Conservation (phyloP, 768 basidiomycete species). For the Termitomyces bulborhizus region DNA sequence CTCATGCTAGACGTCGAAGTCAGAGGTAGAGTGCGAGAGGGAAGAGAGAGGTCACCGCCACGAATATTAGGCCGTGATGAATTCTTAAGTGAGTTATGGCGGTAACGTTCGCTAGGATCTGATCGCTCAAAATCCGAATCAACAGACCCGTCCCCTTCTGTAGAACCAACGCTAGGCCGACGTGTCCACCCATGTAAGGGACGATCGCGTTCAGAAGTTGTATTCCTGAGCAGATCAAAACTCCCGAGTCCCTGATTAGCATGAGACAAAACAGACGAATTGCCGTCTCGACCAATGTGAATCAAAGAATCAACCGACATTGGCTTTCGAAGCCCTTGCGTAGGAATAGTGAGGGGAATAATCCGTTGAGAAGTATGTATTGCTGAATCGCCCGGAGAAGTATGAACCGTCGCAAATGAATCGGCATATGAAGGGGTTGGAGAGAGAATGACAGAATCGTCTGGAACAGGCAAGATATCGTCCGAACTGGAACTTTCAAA, state of each 20-base stretch:
- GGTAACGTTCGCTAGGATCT: constrained; percentile 38
- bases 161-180: constrained; percentile 49
- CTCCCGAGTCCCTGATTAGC: constrained; percentile 29
- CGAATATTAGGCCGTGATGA: constrained; percentile 34
- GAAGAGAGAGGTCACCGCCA: constrained; percentile 59
- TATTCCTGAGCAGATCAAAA: constrained; percentile 26
- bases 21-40: constrained; percentile 43
- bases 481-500: not conserved
- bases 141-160: constrained; percentile 34
- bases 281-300: constrained; percentile 32
- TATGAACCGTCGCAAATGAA: constrained; percentile 36
- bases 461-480: not conserved
- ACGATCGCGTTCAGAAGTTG: constrained; percentile 14
- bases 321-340: constrained; percentile 58
- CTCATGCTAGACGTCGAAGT: constrained; percentile 31
- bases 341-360: constrained; percentile 23
- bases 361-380: constrained; percentile 16
- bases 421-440: constrained; percentile 31
- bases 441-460: constrained; percentile 14
- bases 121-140: constrained; percentile 53
- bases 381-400: constrained; percentile 27
- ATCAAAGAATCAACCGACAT: constrained; percentile 76
- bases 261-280: constrained; percentile 25
- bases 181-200: constrained; percentile 39
- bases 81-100: constrained; percentile 46